Conservation (phyloP, 352 stramenopile species). For the Phytophthora brassicae region DNA sequence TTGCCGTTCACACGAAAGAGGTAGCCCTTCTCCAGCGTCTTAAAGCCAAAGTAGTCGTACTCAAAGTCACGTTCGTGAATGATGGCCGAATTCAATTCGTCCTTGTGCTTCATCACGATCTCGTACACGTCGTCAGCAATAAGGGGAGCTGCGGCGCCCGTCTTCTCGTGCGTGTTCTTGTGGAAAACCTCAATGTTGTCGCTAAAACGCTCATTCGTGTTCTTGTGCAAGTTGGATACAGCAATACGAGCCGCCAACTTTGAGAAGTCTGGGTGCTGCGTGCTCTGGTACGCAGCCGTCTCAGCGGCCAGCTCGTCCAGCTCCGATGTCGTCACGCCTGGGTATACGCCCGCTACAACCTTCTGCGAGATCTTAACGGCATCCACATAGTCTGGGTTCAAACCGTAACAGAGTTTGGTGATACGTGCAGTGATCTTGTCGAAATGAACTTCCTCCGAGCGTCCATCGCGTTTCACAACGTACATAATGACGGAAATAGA, state of each 20-base stretch:
- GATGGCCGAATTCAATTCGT: slow-evolving; percentile 96
- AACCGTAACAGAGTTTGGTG: slow-evolving; percentile 97
- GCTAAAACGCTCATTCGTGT: slow-evolving; percentile 96
- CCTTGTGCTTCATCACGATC: slow-evolving; percentile 95
- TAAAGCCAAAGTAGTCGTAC: slow-evolving; percentile 99
- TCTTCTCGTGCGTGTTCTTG: slow-evolving; percentile 97
- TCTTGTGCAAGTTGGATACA: slow-evolving; percentile 99
- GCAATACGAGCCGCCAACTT: slow-evolving; percentile 98
- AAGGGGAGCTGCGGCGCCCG: slow-evolving; percentile 88
- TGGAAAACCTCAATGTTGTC: slow-evolving; percentile 94
- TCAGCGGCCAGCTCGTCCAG: slow-evolving; percentile 98
- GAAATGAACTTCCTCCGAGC: slow-evolving; percentile 95
- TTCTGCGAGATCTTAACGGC: slow-evolving; percentile 98
- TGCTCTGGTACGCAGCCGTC: slow-evolving; percentile 96
- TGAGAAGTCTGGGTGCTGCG: slow-evolving; percentile 98
- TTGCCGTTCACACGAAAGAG: slow-evolving; percentile 95
- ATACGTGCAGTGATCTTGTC: slow-evolving; percentile 99
- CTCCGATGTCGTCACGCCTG: slow-evolving; percentile 97
- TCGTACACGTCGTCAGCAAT: slow-evolving; percentile 96
- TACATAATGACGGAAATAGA: slow-evolving; percentile 63
- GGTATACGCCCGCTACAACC: slow-evolving; percentile 98
- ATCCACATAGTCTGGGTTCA: slow-evolving; percentile 97
- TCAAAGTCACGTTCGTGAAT: slow-evolving; percentile 98
- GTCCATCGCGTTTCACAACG: slow-evolving; percentile 94
- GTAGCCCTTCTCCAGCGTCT: slow-evolving; percentile 98